A percentile compares a stretch with the other conserved stretches of the same genome.
These are phyloP conservation scores for Afroboletus lepidellus DNA, from an alignment of 1,284 basidiomycete genomes.

Conservation along the genomic window DNA sequence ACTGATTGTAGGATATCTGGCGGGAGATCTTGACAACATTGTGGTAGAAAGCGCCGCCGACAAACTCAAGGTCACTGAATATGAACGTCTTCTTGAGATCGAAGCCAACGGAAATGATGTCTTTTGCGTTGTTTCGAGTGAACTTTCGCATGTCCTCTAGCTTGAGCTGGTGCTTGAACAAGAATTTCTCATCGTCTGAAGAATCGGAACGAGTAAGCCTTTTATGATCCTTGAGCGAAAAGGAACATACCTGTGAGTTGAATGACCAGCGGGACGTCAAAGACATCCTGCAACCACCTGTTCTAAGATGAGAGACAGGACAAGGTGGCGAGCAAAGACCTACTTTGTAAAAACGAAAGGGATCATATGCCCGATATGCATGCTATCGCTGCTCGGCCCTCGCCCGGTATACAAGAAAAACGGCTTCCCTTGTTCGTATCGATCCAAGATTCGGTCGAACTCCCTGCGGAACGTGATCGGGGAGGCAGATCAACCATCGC, in stretches of 20 bases:
- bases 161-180: conserved; percentile 94
- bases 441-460: conserved; percentile 90
- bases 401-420: conserved; percentile 99
- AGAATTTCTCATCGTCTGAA: conserved; percentile 97
- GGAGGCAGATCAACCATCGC: not conserved
- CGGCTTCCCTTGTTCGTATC: conserved; percentile 95
- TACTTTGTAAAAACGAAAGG: conserved; percentile 98
- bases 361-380: conserved; percentile 98
- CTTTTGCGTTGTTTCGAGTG: conserved; percentile 84
- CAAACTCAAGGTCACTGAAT: conserved; percentile 89
- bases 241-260: conserved; percentile 79
- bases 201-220: not conserved
- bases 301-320: conserved; percentile 6
- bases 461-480: conserved; percentile 55
- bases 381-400: conserved; percentile 93
- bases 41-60: conserved; percentile 92
- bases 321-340: conserved; percentile 26
- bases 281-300: conserved; percentile 96
- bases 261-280: conserved; percentile 91
- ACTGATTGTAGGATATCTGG: conserved; percentile 91
- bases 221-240: not conserved
- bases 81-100: conserved; percentile 94
- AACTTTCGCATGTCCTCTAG: conserved; percentile 88
- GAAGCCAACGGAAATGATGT: conserved; percentile 97
- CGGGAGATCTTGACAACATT: conserved; percentile 94